These are phyloP conservation scores for Cladosporium phlei DNA, from an alignment of 2,329 filamentous ascomycete genomes.

Conservation along the genomic window DNA sequence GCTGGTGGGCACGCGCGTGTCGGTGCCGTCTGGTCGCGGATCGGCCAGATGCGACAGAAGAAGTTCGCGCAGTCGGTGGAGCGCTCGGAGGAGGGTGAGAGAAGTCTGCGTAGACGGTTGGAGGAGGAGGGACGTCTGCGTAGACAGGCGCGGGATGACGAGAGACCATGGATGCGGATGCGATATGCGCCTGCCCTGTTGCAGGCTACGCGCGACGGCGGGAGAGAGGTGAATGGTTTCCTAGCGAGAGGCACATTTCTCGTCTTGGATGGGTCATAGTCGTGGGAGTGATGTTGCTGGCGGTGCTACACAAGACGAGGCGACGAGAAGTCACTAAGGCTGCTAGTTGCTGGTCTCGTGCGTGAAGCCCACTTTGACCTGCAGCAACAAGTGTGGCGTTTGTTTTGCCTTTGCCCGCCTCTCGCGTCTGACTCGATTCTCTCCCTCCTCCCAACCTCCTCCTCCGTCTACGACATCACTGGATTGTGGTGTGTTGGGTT, in stretches of 20 bases:
- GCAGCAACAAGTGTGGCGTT: too few relatives aligned
- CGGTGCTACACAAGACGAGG: too few relatives aligned
- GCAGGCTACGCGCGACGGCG: neutral
- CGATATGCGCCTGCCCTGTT: neutral
- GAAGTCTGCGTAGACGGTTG: too few relatives aligned
- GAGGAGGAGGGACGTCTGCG: constrained; percentile 18
- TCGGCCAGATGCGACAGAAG: constrained; percentile 61
- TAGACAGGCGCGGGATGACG: constrained; percentile 23
- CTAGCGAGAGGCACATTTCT: constrained; percentile 6
- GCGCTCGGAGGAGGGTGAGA: constrained; percentile 13
- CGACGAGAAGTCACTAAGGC: too few relatives aligned
- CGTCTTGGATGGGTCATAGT: constrained; percentile 1
- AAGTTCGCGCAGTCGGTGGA: constrained; percentile 41
- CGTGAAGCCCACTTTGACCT: too few relatives aligned
- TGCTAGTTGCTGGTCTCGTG: too few relatives aligned
- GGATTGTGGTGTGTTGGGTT: too few relatives aligned
- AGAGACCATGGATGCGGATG: constrained; percentile 21
- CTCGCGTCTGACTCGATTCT: too few relatives aligned
- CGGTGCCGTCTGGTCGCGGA: constrained; percentile 58
- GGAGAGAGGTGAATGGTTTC: neutral
- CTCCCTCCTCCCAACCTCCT: too few relatives aligned
- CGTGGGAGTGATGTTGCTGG: too few relatives aligned
- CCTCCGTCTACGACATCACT: too few relatives aligned
- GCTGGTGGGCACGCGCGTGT: constrained; percentile 76
- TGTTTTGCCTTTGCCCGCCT: too few relatives aligned